Evolutionary conservation across 2,329 filamentous ascomycete species (phyloP).

Genomic region (Trichoderma sp.): DNA sequence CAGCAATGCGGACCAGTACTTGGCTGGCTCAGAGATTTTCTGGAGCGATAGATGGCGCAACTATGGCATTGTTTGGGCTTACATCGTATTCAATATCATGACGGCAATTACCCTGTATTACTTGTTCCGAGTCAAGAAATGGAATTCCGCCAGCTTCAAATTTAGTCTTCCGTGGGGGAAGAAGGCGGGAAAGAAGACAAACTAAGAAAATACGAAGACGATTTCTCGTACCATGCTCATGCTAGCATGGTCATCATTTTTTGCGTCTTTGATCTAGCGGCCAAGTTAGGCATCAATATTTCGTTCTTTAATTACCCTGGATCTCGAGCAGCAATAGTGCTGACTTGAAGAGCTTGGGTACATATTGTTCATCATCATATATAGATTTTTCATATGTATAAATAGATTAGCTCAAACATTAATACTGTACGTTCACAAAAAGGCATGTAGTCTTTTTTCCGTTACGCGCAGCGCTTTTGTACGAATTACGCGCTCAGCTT

Average conservation of each 20-base stretch:
- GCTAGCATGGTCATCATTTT: neutral
- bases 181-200: constrained; percentile 35
- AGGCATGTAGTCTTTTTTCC: neutral
- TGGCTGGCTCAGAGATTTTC: constrained; percentile 51
- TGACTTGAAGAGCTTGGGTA: neutral
- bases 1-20: constrained; percentile 63
- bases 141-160: constrained; percentile 30
- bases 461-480: neutral
- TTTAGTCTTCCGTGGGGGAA: constrained; percentile 29
- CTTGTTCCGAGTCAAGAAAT: constrained; percentile 57
- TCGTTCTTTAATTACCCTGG: neutral
- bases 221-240: neutral
- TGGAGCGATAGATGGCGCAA: constrained; percentile 68
- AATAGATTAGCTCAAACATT: neutral
- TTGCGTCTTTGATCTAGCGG: neutral
- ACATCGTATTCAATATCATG: constrained; percentile 65
- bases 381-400: neutral
- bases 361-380: neutral
- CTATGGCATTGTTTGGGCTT: constrained; percentile 71
- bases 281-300: neutral
- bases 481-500: neutral
- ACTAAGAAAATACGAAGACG: neutral
- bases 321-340: neutral
- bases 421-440: neutral
- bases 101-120: constrained; percentile 66